Conservation (phyloP, 2,329 filamentous ascomycete genomes). For the Xylariaceae sp. region DNA sequence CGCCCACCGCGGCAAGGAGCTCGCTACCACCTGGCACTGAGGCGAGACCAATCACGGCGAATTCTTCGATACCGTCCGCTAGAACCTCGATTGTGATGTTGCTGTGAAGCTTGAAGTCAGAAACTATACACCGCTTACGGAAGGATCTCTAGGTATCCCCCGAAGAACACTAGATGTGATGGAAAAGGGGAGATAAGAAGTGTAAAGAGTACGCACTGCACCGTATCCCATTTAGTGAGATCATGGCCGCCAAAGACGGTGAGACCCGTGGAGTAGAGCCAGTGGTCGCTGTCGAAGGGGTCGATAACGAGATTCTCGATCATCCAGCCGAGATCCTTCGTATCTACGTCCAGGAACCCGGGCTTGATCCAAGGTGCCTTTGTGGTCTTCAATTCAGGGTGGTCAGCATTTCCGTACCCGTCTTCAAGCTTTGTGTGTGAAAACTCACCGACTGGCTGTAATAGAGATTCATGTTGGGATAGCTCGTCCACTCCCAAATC, state of each 20-base stretch:
- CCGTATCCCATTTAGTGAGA: constrained; percentile 51
- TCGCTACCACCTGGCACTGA: constrained; percentile 48
- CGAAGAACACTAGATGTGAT: background rate
- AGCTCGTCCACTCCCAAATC: constrained; percentile 49
- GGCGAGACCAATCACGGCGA: constrained; percentile 45
- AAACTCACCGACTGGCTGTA: constrained; percentile 42
- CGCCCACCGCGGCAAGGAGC: constrained; percentile 48
- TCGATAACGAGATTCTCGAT: constrained; percentile 56
- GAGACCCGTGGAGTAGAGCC: constrained; percentile 58
- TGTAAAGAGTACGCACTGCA: background rate
- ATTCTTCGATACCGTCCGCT: constrained; percentile 54
- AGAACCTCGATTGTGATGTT: constrained; percentile 49
- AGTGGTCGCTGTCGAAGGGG: constrained; percentile 56
- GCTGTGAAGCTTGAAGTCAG: background rate
- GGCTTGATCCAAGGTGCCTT: constrained; percentile 53
- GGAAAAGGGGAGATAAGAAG: background rate
- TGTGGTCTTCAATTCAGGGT: constrained; percentile 29
- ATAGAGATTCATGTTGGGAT: constrained; percentile 43
- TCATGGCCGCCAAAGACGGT: constrained; percentile 52
- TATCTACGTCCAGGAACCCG: constrained; percentile 44
- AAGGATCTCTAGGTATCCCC: too few species aligned
- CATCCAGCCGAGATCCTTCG: constrained; percentile 57
- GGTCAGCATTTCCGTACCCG: background rate
- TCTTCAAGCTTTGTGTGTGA: background rate
- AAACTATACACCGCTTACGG: constrained; percentile 18